Conservation (phyloP, 176 grass and related monocot species). For the Tillandsia leiboldiana region DNA sequence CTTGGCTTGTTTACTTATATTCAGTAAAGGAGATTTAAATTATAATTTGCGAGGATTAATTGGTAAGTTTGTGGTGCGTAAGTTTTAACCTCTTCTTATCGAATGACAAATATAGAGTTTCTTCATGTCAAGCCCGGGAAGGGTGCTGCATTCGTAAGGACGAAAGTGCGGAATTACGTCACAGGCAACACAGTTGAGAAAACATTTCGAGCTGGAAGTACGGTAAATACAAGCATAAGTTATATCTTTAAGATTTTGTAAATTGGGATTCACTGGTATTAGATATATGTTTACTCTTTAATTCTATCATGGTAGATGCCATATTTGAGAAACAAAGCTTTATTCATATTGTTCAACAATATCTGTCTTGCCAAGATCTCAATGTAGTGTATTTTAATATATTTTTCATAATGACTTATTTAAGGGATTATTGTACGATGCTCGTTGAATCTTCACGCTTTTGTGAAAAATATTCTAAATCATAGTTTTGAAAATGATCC, state of each 20-base stretch:
- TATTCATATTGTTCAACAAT: too few species aligned
- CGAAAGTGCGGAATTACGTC: constrained; percentile 80
- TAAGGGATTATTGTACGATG: too few species aligned
- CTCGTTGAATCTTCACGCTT: too few species aligned
- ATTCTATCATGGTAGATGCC: not conserved
- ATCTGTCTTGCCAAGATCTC: too few species aligned
- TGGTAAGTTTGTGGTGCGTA: not conserved
- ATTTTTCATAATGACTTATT: too few species aligned
- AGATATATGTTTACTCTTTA: not conserved
- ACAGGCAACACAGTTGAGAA: constrained; percentile 95
- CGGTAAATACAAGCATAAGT: constrained; percentile 43
- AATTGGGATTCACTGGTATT: not conserved
- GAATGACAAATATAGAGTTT: constrained; percentile 52
- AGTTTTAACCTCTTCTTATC: not conserved
- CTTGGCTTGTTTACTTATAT: not conserved
- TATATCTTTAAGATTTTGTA: not conserved
- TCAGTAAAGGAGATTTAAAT: not conserved
- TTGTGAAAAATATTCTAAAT: too few species aligned
- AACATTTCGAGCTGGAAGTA: constrained; percentile 97
- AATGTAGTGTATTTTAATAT: too few species aligned
- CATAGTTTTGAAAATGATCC: too few species aligned
- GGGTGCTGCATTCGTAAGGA: constrained; percentile 95
- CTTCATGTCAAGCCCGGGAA: constrained; percentile 98
- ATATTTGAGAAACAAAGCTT: too few species aligned
- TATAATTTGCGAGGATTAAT: not conserved